Base-by-base conservation (phyloP, 2,329 filamentous ascomycete genomes). In the Hypoxylon sp. region DNA sequence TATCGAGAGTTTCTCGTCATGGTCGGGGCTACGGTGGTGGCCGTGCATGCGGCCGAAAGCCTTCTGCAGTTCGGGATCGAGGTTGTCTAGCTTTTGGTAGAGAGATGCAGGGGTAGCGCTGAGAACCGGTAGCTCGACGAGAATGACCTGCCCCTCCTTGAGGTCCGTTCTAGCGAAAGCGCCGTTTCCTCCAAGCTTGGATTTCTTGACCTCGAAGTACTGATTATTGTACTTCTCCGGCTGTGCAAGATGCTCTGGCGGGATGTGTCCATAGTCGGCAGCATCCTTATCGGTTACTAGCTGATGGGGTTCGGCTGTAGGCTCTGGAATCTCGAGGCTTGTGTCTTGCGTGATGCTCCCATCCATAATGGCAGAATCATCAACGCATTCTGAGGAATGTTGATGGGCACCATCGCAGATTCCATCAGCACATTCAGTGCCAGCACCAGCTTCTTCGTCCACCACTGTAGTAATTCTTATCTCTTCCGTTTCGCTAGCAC, bases 101-200 rank as follows among this genome's bases (percentile, higher is more conserved):
- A 80, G 46, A 4, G 61, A 51, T 7, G 46, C 50, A 8, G 55
- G 34, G 27, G 53, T 63, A 2, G 67, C 69, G 3, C 64, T 63
- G 11, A 82, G 62, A 0, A 81, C 63, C 0, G 78, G 73, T 7
- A 53, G 57, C 62, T 83, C 80, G 0, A 71, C 57, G 0, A 81
- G 71, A 6, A 83, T 72, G 1, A 67, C 58, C 25, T 77, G 71
- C 25, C 71, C 71, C 0, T 57, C 38, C 12, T 55, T 55, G 7
- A 83, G 68, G 5, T 72, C 64, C 4, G 60, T 62, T 1, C 60
- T 55, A 0, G 80, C 78, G 35, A 82, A 80, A 0, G 70, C 73
- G 0, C 80, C 80, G 32, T 73, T 71, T 1, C 79, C 79, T 0
- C 73, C 72, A 1, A 77, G 64, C 0, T 52, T 36, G 0, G 78